Evolutionary conservation across 805 yeast species (phyloP).

Genomic region (Starmera caribaea): DNA sequence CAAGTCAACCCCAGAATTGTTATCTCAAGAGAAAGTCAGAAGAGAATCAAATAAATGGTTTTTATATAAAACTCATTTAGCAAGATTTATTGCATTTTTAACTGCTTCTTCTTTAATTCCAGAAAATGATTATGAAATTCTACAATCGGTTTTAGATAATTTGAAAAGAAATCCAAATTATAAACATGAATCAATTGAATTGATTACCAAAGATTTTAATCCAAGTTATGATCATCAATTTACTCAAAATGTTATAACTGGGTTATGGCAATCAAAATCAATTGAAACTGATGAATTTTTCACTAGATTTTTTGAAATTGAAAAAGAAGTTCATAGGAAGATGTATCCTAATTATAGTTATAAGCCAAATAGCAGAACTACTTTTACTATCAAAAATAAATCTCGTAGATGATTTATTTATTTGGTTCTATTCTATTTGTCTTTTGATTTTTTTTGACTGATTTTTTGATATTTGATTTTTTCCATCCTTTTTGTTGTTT

Average conservation of each 20-base stretch:
- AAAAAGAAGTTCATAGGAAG: slow-evolving; percentile 30
- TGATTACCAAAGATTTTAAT: not conserved
- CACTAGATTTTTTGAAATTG: slow-evolving; percentile 27
- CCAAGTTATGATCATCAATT: slow-evolving; percentile 31
- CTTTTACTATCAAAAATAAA: too few species aligned
- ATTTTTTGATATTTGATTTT: too few species aligned
- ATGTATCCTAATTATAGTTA: slow-evolving; percentile 36
- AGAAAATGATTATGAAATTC: not conserved
- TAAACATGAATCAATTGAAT: not conserved
- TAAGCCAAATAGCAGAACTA: slow-evolving; percentile 26
- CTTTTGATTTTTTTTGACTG: too few species aligned
- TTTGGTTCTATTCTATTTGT: too few species aligned
- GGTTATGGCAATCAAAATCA: slow-evolving; percentile 36
- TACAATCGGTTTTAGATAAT: not conserved
- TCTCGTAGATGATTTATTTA: too few species aligned
- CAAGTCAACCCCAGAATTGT: not conserved
- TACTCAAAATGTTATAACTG: slow-evolving; percentile 31
- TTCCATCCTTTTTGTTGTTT: too few species aligned
- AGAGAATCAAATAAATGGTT: slow-evolving; percentile 39
- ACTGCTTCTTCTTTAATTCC: slow-evolving; percentile 7
- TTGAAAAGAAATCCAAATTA: not conserved
- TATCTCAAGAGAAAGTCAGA: slow-evolving; percentile 21
- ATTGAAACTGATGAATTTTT: slow-evolving; percentile 26
- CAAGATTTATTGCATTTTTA: slow-evolving; percentile 27
- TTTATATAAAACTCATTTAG: slow-evolving; percentile 35